A percentile compares a stretch with the other conserved stretches of the same genome.
These are phyloP conservation scores for Podospora pseudocomata DNA, from an alignment of 495 filamentous ascomycete species.

Conservation along the genomic window DNA sequence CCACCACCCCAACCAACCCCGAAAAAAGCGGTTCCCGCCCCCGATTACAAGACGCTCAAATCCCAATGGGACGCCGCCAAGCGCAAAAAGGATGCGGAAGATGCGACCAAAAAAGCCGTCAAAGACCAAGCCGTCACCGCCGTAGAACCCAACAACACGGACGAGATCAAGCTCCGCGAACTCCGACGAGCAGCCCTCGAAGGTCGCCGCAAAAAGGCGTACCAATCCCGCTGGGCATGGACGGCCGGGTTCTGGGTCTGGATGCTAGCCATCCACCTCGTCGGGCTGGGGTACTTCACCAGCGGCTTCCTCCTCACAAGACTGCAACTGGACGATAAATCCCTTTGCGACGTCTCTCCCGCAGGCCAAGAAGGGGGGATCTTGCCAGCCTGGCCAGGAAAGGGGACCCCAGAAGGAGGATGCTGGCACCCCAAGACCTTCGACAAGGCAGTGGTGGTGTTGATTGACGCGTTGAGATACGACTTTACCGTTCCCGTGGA, in stretches of 20 bases:
- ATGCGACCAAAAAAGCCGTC: slow-evolving; percentile 19
- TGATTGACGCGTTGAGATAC: slow-evolving; percentile 93
- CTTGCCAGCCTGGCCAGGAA: slow-evolving; percentile 10
- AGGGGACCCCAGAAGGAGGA: slow-evolving; percentile 57
- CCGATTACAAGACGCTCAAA: slow-evolving; percentile 44
- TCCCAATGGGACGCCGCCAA: slow-evolving; percentile 47
- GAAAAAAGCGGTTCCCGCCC: slow-evolving; percentile 25
- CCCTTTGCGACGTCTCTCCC: slow-evolving; percentile 71
- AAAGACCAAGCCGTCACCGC: not conserved
- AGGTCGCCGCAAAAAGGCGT: slow-evolving; percentile 37
- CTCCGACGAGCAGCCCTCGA: slow-evolving; percentile 40
- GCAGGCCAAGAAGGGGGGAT: slow-evolving; percentile 7
- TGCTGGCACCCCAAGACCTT: slow-evolving; percentile 97
- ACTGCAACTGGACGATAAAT: slow-evolving; percentile 83
- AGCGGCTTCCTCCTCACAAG: slow-evolving; percentile 95
- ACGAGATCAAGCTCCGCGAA: slow-evolving; percentile 22
- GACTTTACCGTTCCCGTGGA: slow-evolving; percentile 88
- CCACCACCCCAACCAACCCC: slow-evolving; percentile 25
- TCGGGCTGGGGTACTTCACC: slow-evolving; percentile 88
- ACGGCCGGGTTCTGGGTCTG: slow-evolving; percentile 51
- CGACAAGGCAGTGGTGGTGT: slow-evolving; percentile 81
- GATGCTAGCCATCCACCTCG: slow-evolving; percentile 64
- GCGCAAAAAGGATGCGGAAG: slow-evolving; percentile 39
- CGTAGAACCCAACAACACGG: slow-evolving; percentile 5
- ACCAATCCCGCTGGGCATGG: slow-evolving; percentile 47